Evolutionary conservation across 208 protist species (phyloP).

Genomic region (Leishmania gerbilli): DNA sequence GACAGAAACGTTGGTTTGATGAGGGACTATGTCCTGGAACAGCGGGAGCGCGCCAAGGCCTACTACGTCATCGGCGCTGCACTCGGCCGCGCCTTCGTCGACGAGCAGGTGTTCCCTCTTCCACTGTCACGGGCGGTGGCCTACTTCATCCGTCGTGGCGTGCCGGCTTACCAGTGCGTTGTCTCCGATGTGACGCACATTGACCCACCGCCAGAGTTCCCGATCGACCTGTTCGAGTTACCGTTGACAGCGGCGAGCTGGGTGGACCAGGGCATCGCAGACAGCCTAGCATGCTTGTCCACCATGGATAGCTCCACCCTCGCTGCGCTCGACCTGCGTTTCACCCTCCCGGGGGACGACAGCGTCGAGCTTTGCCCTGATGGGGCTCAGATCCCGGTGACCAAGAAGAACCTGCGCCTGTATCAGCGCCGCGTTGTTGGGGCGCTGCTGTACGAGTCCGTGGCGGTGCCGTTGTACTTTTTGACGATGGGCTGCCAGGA

Average conservation of each 20-base stretch:
- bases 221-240: conserved; percentile 73
- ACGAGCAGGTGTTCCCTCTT: conserved; percentile 79
- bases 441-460: conserved; percentile 73
- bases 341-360: conserved; percentile 85
- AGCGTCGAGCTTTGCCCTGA: conserved; percentile 56
- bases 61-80: conserved; percentile 80
- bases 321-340: conserved; percentile 65
- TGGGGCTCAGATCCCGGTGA: conserved; percentile 54
- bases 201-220: conserved; percentile 38
- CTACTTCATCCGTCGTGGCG: conserved; percentile 60
- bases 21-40: conserved; percentile 51
- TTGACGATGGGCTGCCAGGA: conserved; percentile 68
- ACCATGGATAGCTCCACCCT: conserved; percentile 44
- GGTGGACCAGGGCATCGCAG: conserved; percentile 59
- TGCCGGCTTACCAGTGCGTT: conserved; percentile 42
- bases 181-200: conserved; percentile 25
- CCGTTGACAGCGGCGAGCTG: conserved; percentile 49
- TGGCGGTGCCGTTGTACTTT: conserved; percentile 68
- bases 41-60: conserved; percentile 42
- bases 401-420: conserved; percentile 43
- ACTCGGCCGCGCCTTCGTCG: conserved; percentile 78
- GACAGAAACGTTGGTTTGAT: conserved; percentile 27
- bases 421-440: conserved; percentile 69
- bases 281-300: conserved; percentile 49
- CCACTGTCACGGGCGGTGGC: conserved; percentile 65